phyloP scores from a whole-genome alignment of 768 basidiomycete genomes.

The Leccinum ochraceum region DNA sequence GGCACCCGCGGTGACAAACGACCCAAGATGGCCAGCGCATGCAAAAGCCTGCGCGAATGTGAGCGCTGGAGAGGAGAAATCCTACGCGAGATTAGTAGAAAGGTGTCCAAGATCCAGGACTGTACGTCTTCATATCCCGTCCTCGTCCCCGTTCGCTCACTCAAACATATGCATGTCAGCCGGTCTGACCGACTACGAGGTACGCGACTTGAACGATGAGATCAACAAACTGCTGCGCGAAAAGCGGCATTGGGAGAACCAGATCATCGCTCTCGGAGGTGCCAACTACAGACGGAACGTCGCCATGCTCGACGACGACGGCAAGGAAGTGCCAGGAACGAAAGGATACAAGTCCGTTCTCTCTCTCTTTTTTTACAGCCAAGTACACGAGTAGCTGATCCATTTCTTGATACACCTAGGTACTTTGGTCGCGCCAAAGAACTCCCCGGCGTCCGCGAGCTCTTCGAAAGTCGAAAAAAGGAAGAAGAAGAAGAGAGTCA shows the following conservation, averaged over 20 bases:
- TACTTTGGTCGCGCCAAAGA: slow-evolving; percentile 98
- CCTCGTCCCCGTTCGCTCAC: not conserved
- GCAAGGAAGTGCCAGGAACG: slow-evolving; percentile 94
- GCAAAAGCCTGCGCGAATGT: slow-evolving; percentile 90
- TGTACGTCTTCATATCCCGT: slow-evolving; percentile 45
- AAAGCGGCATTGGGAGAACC: slow-evolving; percentile 97
- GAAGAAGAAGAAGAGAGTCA: slow-evolving; percentile 90
- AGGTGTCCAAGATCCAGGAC: slow-evolving; percentile 98
- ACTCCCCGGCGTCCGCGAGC: slow-evolving; percentile 90
- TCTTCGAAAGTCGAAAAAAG: slow-evolving; percentile 85
- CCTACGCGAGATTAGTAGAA: slow-evolving; percentile 88
- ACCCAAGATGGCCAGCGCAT: no score
- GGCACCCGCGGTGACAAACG: no score
- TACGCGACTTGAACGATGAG: slow-evolving; percentile 95
- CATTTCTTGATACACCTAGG: slow-evolving; percentile 41
- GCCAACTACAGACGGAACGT: slow-evolving; percentile 95
- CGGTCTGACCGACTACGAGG: slow-evolving; percentile 92
- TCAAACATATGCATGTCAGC: slow-evolving; percentile 46
- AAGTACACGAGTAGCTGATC: not conserved
- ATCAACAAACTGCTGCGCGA: slow-evolving; percentile 96
- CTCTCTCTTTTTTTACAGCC: not conserved
- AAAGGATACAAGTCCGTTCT: slow-evolving; percentile 90
- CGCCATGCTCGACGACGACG: slow-evolving; percentile 92
- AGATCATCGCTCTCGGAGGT: slow-evolving; percentile 93
- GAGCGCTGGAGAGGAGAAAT: slow-evolving; percentile 98